Percentiles rank a stretch among this genome's conserved stretches.
phyloP scores from a whole-genome alignment of 768 basidiomycete genomes.

The Xerocomellus amylosporus region DNA sequence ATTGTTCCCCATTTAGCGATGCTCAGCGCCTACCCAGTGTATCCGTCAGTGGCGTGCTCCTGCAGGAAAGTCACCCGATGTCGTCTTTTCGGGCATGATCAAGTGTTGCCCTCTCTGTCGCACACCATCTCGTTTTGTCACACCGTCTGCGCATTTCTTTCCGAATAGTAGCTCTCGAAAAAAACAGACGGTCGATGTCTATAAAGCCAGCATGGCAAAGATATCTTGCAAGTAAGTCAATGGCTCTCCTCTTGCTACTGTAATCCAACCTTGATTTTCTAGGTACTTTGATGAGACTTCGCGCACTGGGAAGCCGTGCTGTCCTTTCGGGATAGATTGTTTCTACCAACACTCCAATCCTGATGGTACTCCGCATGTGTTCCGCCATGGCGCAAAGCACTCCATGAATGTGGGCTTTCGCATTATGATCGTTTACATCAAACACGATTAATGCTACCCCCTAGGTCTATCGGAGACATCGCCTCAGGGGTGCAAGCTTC shows the following conservation, averaged over 20 bases:
- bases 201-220: slow-evolving; percentile 71
- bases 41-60: slow-evolving; percentile 76
- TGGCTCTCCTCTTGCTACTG: neutral
- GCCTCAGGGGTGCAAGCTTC: slow-evolving; percentile 16
- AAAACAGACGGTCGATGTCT: slow-evolving; percentile 46
- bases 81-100: slow-evolving; percentile 54
- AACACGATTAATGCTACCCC: neutral
- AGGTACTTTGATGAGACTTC: slow-evolving; percentile 65
- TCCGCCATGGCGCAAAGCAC: slow-evolving; percentile 51
- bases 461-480: slow-evolving; percentile 28
- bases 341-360: slow-evolving; percentile 71
- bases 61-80: slow-evolving; percentile 48
- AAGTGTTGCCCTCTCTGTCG: slow-evolving; percentile 84
- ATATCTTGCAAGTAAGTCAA: slow-evolving; percentile 61
- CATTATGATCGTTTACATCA: slow-evolving; percentile 29
- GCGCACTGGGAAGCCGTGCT: slow-evolving; percentile 47
- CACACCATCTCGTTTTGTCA: slow-evolving; percentile 60
- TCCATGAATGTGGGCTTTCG: slow-evolving; percentile 50
- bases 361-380: slow-evolving; percentile 62
- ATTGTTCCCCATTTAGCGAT: neutral
- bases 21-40: slow-evolving; percentile 45
- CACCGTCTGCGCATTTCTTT: slow-evolving; percentile 70
- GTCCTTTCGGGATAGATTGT: slow-evolving; percentile 79
- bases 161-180: slow-evolving; percentile 54
- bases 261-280: neutral